Percentiles rank a stretch among this genome's conserved stretches.
Conservation (phyloP, 2,329 filamentous ascomycete species). For the Phoma sp. region DNA sequence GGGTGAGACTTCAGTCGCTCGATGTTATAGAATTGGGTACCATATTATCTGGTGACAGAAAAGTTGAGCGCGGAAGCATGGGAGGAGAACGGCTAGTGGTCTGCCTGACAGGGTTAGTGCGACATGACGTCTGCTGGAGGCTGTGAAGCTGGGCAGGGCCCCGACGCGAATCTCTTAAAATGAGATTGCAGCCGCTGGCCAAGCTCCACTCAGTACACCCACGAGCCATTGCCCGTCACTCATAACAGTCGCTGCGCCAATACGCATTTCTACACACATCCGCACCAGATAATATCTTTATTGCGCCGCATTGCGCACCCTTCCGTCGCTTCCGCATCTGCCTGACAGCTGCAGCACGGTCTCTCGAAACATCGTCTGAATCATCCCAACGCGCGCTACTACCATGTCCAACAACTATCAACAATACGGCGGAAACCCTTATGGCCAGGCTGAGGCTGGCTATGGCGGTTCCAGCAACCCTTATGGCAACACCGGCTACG, state of each 20-base stretch:
- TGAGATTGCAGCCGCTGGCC: slow-evolving; percentile 12
- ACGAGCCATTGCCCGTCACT: slow-evolving; percentile 10
- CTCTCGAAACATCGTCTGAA: slow-evolving; percentile 25
- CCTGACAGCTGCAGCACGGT: slow-evolving; percentile 28
- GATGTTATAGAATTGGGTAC: no score
- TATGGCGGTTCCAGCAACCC: slow-evolving; percentile 43
- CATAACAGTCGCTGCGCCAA: slow-evolving; percentile 14
- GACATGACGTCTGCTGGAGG: slow-evolving; percentile 11
- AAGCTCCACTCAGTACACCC: slow-evolving; percentile 20
- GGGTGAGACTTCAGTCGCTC: no score
- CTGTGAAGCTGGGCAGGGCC: slow-evolving; percentile 6
- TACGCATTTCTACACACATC: slow-evolving; percentile 5
- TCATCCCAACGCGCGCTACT: slow-evolving; percentile 16
- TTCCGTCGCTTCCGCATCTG: slow-evolving; percentile 39
- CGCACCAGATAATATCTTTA: background rate
- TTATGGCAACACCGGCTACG: slow-evolving; percentile 46
- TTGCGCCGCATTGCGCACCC: slow-evolving; percentile 22
- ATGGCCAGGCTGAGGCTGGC: slow-evolving; percentile 55
- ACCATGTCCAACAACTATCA: slow-evolving; percentile 56
- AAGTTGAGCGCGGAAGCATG: background rate
- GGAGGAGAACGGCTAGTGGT: no score
- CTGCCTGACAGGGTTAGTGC: slow-evolving; percentile 6
- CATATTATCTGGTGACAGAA: background rate
- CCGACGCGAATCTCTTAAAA: slow-evolving; percentile 5
- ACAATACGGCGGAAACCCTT: slow-evolving; percentile 66